Conservation (phyloP, 139 green algal species). For the Tetraselmis striata region DNA sequence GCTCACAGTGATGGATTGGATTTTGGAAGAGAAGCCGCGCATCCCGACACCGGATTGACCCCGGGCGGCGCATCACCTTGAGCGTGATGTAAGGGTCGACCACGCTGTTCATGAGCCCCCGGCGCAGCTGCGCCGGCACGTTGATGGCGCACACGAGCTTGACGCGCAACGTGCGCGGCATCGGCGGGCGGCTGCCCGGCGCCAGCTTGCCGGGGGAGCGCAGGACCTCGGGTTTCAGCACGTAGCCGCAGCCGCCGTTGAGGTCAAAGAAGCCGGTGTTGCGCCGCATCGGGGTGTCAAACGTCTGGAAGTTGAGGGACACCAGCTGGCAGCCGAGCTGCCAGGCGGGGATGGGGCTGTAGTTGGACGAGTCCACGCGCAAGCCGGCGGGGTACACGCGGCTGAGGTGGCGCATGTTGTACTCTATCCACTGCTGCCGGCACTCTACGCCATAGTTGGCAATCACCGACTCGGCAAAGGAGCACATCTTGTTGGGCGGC, state of each 20-base stretch:
- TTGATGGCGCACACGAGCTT: neutral
- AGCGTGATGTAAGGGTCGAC: neutral
- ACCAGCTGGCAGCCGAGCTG: slow-evolving; percentile 16
- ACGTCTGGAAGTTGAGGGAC: slow-evolving; percentile 22
- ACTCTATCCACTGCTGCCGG: slow-evolving; percentile 6
- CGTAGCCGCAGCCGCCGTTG: slow-evolving; percentile 20
- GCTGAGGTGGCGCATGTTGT: slow-evolving; percentile 8
- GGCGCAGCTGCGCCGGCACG: neutral
- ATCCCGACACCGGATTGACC: too few species aligned
- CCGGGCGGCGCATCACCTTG: too few species aligned
- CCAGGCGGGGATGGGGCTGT: slow-evolving; percentile 13
- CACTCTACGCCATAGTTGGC: neutral
- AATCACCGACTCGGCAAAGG: neutral
- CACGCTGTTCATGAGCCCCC: neutral
- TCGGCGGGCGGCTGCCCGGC: too few species aligned
- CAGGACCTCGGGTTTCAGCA: slow-evolving; percentile 15
- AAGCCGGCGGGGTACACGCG: slow-evolving; percentile 14
- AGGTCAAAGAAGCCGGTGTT: slow-evolving; percentile 13
- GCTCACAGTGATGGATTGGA: too few species aligned
- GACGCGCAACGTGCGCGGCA: neutral
- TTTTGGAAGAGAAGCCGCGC: too few species aligned
- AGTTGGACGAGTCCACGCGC: slow-evolving; percentile 14
- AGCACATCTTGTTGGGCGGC: neutral
- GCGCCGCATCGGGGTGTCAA: slow-evolving; percentile 1
- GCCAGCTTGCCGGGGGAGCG: neutral